Percentiles rank a stretch among this genome's conserved stretches.
These are phyloP conservation scores for Fusarium cyanostomum DNA, from an alignment of 2,329 filamentous ascomycete species.

Conservation along the genomic window DNA sequence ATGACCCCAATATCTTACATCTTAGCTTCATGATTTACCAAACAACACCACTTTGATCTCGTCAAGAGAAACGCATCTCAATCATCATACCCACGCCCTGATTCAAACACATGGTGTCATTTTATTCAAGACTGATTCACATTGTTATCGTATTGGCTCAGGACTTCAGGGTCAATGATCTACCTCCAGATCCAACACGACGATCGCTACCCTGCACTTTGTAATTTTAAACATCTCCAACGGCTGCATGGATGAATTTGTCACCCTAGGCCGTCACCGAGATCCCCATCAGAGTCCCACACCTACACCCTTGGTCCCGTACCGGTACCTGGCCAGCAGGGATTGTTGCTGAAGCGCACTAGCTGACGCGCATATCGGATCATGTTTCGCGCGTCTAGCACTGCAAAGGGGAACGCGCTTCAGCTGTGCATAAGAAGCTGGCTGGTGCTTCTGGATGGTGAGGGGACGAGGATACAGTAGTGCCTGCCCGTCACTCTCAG, in stretches of 20 bases:
- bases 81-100: no score
- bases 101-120: no score
- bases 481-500: slow-evolving; percentile 5
- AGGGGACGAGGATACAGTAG: slow-evolving; percentile 28
- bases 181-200: background rate
- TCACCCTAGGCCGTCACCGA: slow-evolving; percentile 31
- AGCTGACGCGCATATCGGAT: slow-evolving; percentile 47
- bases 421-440: slow-evolving; percentile 38
- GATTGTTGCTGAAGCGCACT: slow-evolving; percentile 41
- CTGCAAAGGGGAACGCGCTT: slow-evolving; percentile 45
- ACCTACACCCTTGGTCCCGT: slow-evolving; percentile 28
- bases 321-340: slow-evolving; percentile 42
- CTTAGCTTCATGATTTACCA: background rate
- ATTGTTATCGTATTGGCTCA: no score
- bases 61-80: background rate
- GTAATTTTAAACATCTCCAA: slow-evolving; percentile 27
- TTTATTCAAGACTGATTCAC: no score
- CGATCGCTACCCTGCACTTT: slow-evolving; percentile 28
- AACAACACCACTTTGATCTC: background rate
- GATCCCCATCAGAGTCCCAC: slow-evolving; percentile 40
- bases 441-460: slow-evolving; percentile 6
- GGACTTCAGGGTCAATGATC: background rate
- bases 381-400: slow-evolving; percentile 45
- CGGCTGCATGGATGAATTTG: slow-evolving; percentile 29
- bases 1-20: background rate